These are phyloP conservation scores for Sugiyamaella novakii DNA, from an alignment of 1,139 yeast genomes.

Conservation along the genomic window DNA sequence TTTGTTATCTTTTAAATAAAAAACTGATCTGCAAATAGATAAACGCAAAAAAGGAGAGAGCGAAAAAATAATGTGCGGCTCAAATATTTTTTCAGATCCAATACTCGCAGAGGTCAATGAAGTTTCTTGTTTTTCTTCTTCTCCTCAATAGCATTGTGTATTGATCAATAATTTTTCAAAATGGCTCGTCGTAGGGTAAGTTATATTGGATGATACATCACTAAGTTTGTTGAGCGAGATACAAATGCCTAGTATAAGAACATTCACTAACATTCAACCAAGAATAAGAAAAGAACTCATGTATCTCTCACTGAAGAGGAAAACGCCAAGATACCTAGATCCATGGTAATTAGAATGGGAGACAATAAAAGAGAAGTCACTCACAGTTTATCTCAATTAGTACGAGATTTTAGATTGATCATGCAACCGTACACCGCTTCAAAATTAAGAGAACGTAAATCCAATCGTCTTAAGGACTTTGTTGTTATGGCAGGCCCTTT, in stretches of 20 bases:
- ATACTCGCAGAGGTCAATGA: too few species aligned
- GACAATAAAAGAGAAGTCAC: conserved; percentile 64
- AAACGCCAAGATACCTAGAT: conserved; percentile 73
- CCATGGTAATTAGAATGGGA: conserved; percentile 91
- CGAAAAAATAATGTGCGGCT: conserved; percentile 10
- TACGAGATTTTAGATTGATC: conserved; percentile 79
- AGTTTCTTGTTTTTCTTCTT: conserved; percentile 2
- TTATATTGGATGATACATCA: too few species aligned
- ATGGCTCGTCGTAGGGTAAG: conserved; percentile 57
- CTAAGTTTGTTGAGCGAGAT: too few species aligned
- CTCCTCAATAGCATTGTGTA: not conserved
- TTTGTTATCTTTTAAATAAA: conserved; percentile 15
- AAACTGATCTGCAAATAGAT: too few species aligned
- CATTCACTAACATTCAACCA: not conserved
- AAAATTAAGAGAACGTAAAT: conserved; percentile 79
- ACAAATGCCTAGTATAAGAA: too few species aligned
- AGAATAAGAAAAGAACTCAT: conserved; percentile 81
- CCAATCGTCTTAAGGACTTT: conserved; percentile 85
- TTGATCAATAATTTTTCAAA: conserved; percentile 19
- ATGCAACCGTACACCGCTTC: conserved; percentile 98
- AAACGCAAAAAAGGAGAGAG: not conserved
- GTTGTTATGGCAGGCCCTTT: conserved; percentile 97
- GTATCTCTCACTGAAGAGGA: conserved; percentile 67
- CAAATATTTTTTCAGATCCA: conserved; percentile 9
- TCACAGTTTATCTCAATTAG: conserved; percentile 80